Percentiles rank a stretch among this genome's conserved stretches.
Conservation (phyloP, 2,329 filamentous ascomycete genomes). For the Trichoderma hamatum region DNA sequence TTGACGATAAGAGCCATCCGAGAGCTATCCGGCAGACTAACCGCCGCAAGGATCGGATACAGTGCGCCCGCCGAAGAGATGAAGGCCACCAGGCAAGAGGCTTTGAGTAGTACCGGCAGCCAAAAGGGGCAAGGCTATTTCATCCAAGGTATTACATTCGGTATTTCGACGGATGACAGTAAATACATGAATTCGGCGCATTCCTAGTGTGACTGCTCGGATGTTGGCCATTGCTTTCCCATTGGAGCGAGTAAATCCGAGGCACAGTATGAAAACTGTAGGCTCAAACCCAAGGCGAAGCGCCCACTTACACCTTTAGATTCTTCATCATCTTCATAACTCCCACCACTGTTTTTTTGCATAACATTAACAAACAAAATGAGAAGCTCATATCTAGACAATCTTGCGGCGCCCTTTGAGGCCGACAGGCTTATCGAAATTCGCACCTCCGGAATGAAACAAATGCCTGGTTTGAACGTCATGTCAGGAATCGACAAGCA, state of each 20-base stretch:
- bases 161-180: neutral
- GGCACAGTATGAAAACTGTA: neutral
- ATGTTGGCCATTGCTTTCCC: neutral
- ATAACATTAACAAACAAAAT: neutral
- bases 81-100: neutral
- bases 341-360: neutral
- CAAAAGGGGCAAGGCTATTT: neutral
- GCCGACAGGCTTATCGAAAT: conserved; percentile 58
- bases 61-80: neutral
- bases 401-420: conserved; percentile 48
- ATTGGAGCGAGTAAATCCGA: neutral
- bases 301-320: conserved; percentile 11
- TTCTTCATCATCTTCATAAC: neutral
- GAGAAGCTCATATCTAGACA: conserved; percentile 31
- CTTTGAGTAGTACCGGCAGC: neutral
- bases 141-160: neutral
- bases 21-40: conserved; percentile 4
- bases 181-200: neutral
- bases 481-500: conserved; percentile 61
- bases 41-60: neutral
- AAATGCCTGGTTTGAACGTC: conserved; percentile 54
- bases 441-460: conserved; percentile 59
- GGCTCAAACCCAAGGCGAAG: neutral
- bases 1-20: neutral
- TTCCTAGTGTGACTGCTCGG: neutral